Percentiles rank a stretch among this genome's conserved stretches.
phyloP scores from a whole-genome alignment of 257 asterid species.

The Solanum pimpinellifolium region DNA sequence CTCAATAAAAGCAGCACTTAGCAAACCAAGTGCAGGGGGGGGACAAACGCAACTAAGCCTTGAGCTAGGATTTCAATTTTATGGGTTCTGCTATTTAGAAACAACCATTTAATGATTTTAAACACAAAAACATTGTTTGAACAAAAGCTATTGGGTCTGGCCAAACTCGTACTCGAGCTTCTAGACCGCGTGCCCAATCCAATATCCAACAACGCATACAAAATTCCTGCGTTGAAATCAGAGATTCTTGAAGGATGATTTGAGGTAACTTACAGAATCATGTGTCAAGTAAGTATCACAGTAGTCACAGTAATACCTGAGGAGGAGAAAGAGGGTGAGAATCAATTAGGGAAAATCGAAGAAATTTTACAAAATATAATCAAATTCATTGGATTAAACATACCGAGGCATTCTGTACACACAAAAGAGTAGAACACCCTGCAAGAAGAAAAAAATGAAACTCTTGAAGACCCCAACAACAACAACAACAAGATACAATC shows the following conservation, averaged over 20 bases:
- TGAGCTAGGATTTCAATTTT: background rate
- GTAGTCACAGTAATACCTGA: conserved; percentile 19
- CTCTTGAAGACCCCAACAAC: background rate
- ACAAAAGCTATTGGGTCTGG: background rate
- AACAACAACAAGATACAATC: background rate
- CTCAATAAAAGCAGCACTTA: background rate
- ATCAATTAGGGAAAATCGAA: background rate
- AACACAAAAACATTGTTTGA: background rate
- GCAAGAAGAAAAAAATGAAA: background rate
- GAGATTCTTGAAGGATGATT: background rate
- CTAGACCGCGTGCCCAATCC: background rate
- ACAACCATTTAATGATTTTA: background rate
- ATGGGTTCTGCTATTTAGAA: background rate
- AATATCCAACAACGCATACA: background rate
- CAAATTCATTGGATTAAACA: background rate
- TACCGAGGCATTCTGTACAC: conserved; percentile 6
- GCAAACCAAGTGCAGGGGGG: background rate
- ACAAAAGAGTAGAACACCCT: background rate
- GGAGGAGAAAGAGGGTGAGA: background rate
- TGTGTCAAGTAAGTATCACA: conserved; percentile 18
- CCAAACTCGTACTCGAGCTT: background rate
- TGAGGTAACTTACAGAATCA: conserved; percentile 10
- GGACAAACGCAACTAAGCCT: background rate
- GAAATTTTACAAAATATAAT: background rate
- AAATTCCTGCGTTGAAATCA: background rate